Evolutionary conservation across 2,329 filamentous ascomycete species (phyloP).

Genomic region (Fusarium compactum): DNA sequence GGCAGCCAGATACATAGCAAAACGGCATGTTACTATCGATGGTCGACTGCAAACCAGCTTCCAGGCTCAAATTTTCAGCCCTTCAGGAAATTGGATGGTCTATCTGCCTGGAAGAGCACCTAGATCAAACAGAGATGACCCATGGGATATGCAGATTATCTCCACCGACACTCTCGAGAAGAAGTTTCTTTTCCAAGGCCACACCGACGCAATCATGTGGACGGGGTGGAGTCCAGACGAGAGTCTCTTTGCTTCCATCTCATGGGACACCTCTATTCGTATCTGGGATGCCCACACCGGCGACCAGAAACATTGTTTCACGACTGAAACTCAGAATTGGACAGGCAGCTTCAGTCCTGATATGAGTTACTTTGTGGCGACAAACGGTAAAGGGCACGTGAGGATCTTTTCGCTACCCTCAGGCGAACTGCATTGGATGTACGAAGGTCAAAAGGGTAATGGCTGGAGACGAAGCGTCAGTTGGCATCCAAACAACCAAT

Average conservation of each 20-base stretch:
- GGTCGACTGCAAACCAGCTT: neutral
- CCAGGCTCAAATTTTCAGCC: slow-evolving; percentile 11
- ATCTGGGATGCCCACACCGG: slow-evolving; percentile 21
- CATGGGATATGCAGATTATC: slow-evolving; percentile 16
- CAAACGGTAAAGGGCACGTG: slow-evolving; percentile 15
- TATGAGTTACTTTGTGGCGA: slow-evolving; percentile 4
- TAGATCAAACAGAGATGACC: neutral
- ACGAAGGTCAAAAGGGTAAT: neutral
- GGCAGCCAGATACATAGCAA: neutral
- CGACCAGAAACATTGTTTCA: slow-evolving; percentile 5
- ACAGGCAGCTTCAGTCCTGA: slow-evolving; percentile 20
- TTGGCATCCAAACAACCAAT: slow-evolving; percentile 23
- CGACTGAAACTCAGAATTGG: slow-evolving; percentile 21
- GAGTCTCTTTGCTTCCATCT: slow-evolving; percentile 20
- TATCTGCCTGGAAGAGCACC: slow-evolving; percentile 9
- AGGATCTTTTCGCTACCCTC: neutral
- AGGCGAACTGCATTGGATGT: slow-evolving; percentile 5
- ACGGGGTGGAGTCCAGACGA: slow-evolving; percentile 30
- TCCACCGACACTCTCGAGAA: neutral
- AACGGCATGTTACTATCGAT: slow-evolving; percentile 4
- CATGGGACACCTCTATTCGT: slow-evolving; percentile 22
- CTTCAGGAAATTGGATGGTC: slow-evolving; percentile 9
- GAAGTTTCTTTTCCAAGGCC: neutral
- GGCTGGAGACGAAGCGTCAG: slow-evolving; percentile 14
- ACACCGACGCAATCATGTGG: slow-evolving; percentile 26